Base-by-base conservation (phyloP, 495 filamentous ascomycete genomes). In the Choiromyces venosus region DNA sequence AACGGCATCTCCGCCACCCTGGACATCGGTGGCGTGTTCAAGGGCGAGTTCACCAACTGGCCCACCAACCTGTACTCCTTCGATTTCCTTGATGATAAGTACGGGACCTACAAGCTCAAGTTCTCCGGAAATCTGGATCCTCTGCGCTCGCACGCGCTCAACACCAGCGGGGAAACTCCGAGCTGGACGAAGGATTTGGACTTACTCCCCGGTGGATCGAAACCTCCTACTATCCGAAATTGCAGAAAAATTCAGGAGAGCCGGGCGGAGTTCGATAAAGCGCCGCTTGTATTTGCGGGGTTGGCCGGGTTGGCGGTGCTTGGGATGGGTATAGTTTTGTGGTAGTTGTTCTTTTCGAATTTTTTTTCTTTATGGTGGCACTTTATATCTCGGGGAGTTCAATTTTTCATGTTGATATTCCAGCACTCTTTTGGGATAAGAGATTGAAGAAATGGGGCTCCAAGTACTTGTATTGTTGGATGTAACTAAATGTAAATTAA, bases 41-140 rank as follows among this genome's bases (percentile, higher is more conserved):
- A n/a, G 21, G 72, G 72, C 1, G 37, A 35, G 4, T 76, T 76
- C 65, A 61, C 0, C n/a, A 56, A 56, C 52, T 56, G 52, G 52
- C 29, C 25, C 9, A 56, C n/a, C 19, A n/a, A n/a, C n/a, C 4
- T 19, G 21, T 46, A 46, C 21, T 0, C 7, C 52, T 25, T 8
- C 21, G 1, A 1, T 21, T 8, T 7, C 44, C 12, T 0, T 10
- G 18, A 37, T 18, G 14, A 46, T n/a, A 71, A 68, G 33, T 68
- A 64, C 25, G 74, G 74, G 33, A 42, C 64, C 38, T 76, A 76
- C 68, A 61, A 12, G 21, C 64, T 76, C 25, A 37, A n/a, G 18
- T 76, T 76, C 19, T 65, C 52, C 3, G 74, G 74, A 12, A 40
- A 12, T 16, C 39, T 68, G 14, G 74, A 76, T 29, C 35, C 9